Evolutionary conservation across 139 green algal genomes (phyloP).

Genomic region (Chlorella sp.): DNA sequence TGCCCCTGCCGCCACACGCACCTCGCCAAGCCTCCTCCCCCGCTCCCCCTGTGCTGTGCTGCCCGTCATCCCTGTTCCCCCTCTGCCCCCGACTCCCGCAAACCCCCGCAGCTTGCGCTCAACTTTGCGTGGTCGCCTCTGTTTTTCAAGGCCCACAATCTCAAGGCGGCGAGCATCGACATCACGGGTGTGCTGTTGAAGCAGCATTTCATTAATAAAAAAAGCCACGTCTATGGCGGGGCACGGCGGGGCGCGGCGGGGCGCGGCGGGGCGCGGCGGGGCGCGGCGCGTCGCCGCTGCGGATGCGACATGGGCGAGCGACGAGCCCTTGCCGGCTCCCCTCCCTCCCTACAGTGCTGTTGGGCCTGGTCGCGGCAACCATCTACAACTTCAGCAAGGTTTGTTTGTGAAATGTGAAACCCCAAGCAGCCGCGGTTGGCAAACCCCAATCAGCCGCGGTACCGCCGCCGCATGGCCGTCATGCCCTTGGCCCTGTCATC

Average conservation of each 20-base stretch:
- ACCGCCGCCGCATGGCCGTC: too few relatives aligned
- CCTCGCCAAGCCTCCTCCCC: too few relatives aligned
- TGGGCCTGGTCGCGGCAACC: constrained; percentile 53
- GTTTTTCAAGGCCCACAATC: constrained; percentile 67
- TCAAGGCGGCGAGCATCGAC: constrained; percentile 52
- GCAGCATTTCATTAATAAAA: neutral
- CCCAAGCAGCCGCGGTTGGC: too few relatives aligned
- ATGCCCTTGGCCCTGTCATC: too few relatives aligned
- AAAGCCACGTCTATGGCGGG: neutral
- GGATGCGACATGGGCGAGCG: neutral
- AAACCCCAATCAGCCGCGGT: too few relatives aligned
- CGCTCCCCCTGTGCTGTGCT: too few relatives aligned
- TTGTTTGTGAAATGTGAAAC: too few relatives aligned
- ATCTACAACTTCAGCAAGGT: constrained; percentile 52
- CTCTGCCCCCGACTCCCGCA: too few relatives aligned
- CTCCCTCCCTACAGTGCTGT: constrained; percentile 30
- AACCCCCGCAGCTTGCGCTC: constrained; percentile 28
- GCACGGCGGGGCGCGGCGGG: neutral
- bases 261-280: too few relatives aligned
- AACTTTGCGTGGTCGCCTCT: constrained; percentile 49
- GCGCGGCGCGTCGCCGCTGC: neutral
- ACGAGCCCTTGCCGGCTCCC: neutral
- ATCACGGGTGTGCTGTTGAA: constrained; percentile 42
- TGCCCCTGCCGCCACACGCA: too few relatives aligned
- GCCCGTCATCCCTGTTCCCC: too few relatives aligned